Conservation (phyloP, 768 basidiomycete genomes). For the Lactifluus echinatus region DNA sequence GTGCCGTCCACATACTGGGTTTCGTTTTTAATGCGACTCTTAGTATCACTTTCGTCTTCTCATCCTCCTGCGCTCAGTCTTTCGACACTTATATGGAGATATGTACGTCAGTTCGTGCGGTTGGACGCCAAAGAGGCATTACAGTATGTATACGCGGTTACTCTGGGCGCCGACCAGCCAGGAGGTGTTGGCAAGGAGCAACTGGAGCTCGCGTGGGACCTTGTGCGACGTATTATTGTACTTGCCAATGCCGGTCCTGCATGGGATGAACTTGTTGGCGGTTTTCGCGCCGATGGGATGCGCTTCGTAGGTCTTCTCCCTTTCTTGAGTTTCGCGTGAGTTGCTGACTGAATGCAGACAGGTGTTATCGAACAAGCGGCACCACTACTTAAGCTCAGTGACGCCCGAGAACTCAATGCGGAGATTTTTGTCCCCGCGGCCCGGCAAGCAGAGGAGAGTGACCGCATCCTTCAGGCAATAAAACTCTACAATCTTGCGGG, state of each 20-base stretch:
- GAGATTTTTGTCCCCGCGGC: conserved; percentile 82
- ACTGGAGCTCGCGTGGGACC: conserved; percentile 71
- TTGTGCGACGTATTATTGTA: conserved; percentile 70
- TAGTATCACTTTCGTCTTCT: conserved; percentile 65
- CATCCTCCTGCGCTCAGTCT: conserved; percentile 68
- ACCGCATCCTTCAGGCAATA: conserved; percentile 83
- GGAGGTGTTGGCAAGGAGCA: conserved; percentile 75
- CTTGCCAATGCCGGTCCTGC: conserved; percentile 67
- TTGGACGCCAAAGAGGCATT: conserved; percentile 90
- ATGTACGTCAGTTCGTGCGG: conserved; percentile 86
- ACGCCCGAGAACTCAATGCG: conserved; percentile 62
- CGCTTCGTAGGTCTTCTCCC: conserved; percentile 54
- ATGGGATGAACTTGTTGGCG: conserved; percentile 95
- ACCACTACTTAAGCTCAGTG: conserved; percentile 61
- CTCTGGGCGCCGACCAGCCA: conserved; percentile 65
- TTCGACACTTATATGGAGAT: conserved; percentile 83
- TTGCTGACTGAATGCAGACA: conserved; percentile 37
- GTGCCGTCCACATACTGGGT: conserved; percentile 15
- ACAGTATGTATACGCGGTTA: conserved; percentile 88
- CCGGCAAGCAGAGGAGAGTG: conserved; percentile 70
- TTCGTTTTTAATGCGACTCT: neutral
- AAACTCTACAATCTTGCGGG: conserved; percentile 93
- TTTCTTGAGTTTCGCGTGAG: neutral
- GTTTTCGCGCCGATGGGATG: conserved; percentile 83
- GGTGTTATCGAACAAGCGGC: conserved; percentile 85